Evolutionary conservation across 148 eudicot species (phyloP).

Genomic region (Talinum fruticosum): DNA sequence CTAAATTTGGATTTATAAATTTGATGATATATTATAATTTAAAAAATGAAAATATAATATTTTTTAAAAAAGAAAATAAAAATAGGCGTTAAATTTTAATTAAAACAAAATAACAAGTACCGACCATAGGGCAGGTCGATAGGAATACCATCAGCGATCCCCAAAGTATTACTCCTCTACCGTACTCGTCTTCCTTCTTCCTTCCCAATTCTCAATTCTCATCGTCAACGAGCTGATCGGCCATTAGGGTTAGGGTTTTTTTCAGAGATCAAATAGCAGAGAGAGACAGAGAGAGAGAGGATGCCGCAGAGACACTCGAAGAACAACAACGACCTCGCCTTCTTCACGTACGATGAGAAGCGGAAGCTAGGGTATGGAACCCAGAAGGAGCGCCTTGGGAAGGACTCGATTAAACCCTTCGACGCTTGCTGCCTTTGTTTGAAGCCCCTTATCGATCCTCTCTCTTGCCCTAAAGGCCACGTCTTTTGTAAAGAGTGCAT

Average conservation of each 20-base stretch:
- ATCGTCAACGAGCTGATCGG: background rate
- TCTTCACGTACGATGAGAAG: conserved; percentile 96
- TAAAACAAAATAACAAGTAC: too few species aligned
- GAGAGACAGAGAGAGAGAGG: background rate
- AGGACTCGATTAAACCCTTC: conserved; percentile 87
- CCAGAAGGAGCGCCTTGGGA: conserved; percentile 86
- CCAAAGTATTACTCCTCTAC: background rate
- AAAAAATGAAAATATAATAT: too few species aligned
- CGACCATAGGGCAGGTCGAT: too few species aligned
- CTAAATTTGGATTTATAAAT: too few species aligned
- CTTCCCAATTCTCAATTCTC: background rate
- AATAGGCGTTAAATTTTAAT: too few species aligned
- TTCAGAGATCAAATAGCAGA: background rate
- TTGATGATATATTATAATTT: too few species aligned
- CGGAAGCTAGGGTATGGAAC: conserved; percentile 86
- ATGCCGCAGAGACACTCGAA: conserved; percentile 99
- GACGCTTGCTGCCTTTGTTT: conserved; percentile 85
- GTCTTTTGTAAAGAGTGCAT: conserved; percentile 92
- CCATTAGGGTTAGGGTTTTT: conserved; percentile 6
- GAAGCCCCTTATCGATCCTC: conserved; percentile 75
- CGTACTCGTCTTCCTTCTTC: background rate
- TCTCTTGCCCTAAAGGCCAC: conserved; percentile 84
- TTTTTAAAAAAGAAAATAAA: too few species aligned
- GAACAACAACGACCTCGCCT: conserved; percentile 92
- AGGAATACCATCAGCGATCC: too few species aligned